Conservation (phyloP, 106 monocot genomes). For the Chionographis japonica region DNA sequence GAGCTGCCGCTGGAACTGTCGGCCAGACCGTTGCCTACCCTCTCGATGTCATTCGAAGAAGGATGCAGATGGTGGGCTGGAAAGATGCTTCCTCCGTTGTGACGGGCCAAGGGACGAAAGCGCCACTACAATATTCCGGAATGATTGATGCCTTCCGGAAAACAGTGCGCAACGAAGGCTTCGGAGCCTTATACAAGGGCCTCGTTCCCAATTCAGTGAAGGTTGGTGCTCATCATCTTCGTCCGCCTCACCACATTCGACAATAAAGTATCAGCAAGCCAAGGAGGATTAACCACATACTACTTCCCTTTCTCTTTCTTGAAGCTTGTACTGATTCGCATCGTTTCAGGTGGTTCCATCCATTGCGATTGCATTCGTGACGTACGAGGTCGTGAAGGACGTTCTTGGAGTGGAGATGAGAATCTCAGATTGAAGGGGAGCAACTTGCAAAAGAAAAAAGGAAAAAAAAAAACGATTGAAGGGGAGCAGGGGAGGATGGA, state of each 20-base stretch:
- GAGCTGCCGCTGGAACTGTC: constrained; percentile 71
- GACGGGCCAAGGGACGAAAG: constrained; percentile 38
- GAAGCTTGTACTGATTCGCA: no score
- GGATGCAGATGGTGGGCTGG: constrained; percentile 96
- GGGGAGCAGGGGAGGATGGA: no score
- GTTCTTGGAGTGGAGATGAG: constrained; percentile 94
- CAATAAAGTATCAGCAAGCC: no score
- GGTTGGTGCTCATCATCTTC: constrained; percentile 21
- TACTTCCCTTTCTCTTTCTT: no score
- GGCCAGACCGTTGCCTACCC: constrained; percentile 93
- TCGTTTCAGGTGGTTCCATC: constrained; percentile 83
- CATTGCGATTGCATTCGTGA: constrained; percentile 94
- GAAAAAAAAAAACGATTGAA: no score
- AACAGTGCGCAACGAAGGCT: constrained; percentile 75
- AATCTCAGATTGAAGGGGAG: constrained; percentile 69
- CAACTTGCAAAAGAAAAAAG: no score
- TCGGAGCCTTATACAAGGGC: constrained; percentile 84
- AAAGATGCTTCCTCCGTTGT: constrained; percentile 68
- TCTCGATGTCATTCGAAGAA: constrained; percentile 78
- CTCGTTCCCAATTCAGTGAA: constrained; percentile 85
- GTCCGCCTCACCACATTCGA: no score
- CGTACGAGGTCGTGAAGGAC: constrained; percentile 87
- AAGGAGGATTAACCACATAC: no score
- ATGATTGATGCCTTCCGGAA: constrained; percentile 89
- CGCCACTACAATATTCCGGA: constrained; percentile 59